A percentile compares a stretch with the other conserved stretches of the same genome.
Evolutionary conservation across 139 green algal species (phyloP).

Genomic region (Tetraselmis chui): DNA sequence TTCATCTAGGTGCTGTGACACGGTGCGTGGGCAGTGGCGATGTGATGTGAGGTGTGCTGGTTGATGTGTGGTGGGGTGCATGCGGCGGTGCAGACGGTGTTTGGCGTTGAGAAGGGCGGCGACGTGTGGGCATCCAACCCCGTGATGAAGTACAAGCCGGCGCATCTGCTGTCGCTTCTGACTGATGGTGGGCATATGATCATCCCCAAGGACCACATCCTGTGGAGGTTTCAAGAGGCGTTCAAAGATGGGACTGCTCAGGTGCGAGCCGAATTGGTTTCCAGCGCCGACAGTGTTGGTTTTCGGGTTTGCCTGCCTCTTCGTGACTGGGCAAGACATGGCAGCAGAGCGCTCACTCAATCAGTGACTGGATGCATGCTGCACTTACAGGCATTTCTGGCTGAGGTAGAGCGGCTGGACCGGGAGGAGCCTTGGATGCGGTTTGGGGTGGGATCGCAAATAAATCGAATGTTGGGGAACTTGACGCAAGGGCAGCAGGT

Average conservation of each 20-base stretch:
- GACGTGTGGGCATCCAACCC: not conserved
- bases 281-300: too few relatives aligned
- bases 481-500: not conserved
- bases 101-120: not conserved
- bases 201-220: not conserved
- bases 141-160: not conserved
- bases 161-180: not conserved
- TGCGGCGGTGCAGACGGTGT: not conserved
- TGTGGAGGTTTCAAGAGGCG: not conserved
- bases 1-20: too few relatives aligned
- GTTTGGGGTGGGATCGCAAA: not conserved
- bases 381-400: not conserved
- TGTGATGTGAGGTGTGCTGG: too few relatives aligned
- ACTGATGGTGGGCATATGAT: not conserved
- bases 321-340: too few relatives aligned
- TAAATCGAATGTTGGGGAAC: not conserved
- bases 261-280: too few relatives aligned
- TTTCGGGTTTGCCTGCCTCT: too few relatives aligned
- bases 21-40: too few relatives aligned
- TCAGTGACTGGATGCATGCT: too few relatives aligned
- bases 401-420: not conserved
- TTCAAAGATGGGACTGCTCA: not conserved
- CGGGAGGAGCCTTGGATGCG: not conserved
- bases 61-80: too few relatives aligned
- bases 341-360: too few relatives aligned